Evolutionary conservation across 345 rosid genomes (phyloP), one percentile per base, ranked within the genome.

Genomic region (Eucalyptus shirleyi): DNA sequence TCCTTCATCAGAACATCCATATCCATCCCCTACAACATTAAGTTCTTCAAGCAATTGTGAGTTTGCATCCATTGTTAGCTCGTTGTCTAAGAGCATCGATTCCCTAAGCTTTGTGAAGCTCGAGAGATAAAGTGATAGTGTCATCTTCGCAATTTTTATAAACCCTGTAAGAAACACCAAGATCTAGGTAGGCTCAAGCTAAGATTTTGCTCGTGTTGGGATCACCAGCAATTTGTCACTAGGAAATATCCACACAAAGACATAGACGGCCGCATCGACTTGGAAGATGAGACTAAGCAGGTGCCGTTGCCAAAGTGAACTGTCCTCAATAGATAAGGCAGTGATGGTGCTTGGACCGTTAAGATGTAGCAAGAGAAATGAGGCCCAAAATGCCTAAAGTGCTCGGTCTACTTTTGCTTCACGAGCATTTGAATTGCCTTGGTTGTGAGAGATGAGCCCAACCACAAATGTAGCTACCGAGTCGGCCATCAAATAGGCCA

Each of bases 211-310:
- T n/a, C n/a, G n/a, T n/a, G 2, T 67, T 3, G 42, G 23, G 80
- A 67, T 32, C 80, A 5, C 24, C 6, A 32, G 2, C 0, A 7
- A 67, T 2, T 17, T 67, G 80, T 67, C 2, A 0, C 3, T 34
- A 9, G 82, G 82, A 69, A 69, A 69, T 69, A 34, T 18, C 14
- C 8, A 3, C 14, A 34, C 1, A 17, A 69, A 69, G 13, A 69
- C 8, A 24, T 69, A 34, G 44, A 69, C 5, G 82, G 81, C 2
- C 2, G 44, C 2, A 17, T 4, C 18, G 1, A 34, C 26, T 34
- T 69, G 81, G 81, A 69, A 18, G 4, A 34, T 34, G 26, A 69
- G 2, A 34, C 8, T 2, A 1, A 69, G 44, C 0, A 69, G 7
- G 13, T 69, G 81, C 6, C 13, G 13, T 34, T 0, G 2, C 81